These are phyloP conservation scores for Polytolypa hystricis DNA, from an alignment of 2,329 filamentous ascomycete species.

Conservation along the genomic window DNA sequence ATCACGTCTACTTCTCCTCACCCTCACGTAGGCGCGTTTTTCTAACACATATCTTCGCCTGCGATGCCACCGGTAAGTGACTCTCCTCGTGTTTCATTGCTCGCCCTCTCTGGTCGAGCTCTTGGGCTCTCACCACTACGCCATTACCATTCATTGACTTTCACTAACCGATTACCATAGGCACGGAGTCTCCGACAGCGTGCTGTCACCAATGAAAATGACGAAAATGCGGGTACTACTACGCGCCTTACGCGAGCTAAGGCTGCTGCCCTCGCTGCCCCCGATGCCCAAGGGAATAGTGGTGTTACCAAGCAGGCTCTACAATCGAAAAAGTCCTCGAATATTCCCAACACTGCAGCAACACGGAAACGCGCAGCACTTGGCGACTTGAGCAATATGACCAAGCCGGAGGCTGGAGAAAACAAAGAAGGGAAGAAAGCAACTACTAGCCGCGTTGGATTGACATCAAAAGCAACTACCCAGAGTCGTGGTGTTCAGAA, in stretches of 20 bases:
- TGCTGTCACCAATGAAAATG: slow-evolving; percentile 80
- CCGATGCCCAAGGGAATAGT: slow-evolving; percentile 42
- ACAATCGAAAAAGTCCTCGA: slow-evolving; percentile 56
- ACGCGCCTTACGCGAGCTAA: slow-evolving; percentile 90
- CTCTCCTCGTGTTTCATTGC: slow-evolving; percentile 5
- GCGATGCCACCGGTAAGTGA: slow-evolving; percentile 49
- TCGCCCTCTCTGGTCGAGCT: background rate
- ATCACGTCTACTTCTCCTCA: no score
- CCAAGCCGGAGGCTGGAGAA: slow-evolving; percentile 54
- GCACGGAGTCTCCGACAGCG: slow-evolving; percentile 62
- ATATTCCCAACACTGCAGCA: slow-evolving; percentile 37
- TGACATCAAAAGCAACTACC: slow-evolving; percentile 65
- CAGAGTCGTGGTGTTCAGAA: slow-evolving; percentile 78
- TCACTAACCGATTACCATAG: slow-evolving; percentile 34
- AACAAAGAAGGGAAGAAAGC: slow-evolving; percentile 54
- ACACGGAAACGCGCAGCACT: slow-evolving; percentile 71
- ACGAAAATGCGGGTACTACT: slow-evolving; percentile 68
- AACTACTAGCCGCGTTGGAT: slow-evolving; percentile 48
- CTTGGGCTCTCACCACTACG: slow-evolving; percentile 28
- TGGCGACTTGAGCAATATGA: slow-evolving; percentile 90
- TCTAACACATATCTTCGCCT: slow-evolving; percentile 15
- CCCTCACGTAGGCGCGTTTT: slow-evolving; percentile 10
- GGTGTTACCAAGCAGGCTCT: slow-evolving; percentile 53
- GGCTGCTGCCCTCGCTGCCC: slow-evolving; percentile 54
- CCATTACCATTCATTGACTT: no score